A percentile compares a stretch with the other conserved stretches of the same genome.
Conservation (phyloP, 2,329 filamentous ascomycete species). For the Verticillium isaacii region DNA sequence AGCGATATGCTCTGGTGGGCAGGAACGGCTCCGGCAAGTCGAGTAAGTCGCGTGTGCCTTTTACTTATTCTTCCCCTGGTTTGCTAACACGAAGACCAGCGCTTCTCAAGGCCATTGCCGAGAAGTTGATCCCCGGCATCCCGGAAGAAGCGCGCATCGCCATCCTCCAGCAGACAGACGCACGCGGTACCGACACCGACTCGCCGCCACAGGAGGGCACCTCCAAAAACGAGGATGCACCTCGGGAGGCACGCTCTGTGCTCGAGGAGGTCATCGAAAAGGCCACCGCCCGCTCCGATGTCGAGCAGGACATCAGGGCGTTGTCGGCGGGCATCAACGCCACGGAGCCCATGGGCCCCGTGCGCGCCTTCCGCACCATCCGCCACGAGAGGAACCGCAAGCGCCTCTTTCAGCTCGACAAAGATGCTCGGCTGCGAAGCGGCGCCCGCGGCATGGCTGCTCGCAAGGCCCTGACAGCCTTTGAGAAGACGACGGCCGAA, state of each 20-base stretch:
- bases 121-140: conserved; percentile 74
- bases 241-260: conserved; percentile 35
- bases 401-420: conserved; percentile 64
- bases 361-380: conserved; percentile 57
- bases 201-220: conserved; percentile 15
- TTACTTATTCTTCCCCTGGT: background rate
- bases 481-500: conserved; percentile 62
- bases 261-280: conserved; percentile 64
- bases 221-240: background rate
- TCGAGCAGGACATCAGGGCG: conserved; percentile 58
- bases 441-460: conserved; percentile 71
- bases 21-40: conserved; percentile 82
- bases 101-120: conserved; percentile 67
- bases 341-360: conserved; percentile 50
- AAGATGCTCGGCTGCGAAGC: conserved; percentile 69
- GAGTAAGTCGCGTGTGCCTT: conserved; percentile 40
- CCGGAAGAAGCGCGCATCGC: conserved; percentile 60
- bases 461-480: conserved; percentile 65
- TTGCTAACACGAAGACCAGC: conserved; percentile 34
- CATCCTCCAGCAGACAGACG: conserved; percentile 63
- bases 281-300: conserved; percentile 49
- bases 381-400: conserved; percentile 58
- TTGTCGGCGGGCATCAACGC: conserved; percentile 56
- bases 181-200: conserved; percentile 25
- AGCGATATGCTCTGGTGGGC: conserved; percentile 73